Conservation (phyloP, 2,329 filamentous ascomycete genomes). For the Colletotrichum sp. region DNA sequence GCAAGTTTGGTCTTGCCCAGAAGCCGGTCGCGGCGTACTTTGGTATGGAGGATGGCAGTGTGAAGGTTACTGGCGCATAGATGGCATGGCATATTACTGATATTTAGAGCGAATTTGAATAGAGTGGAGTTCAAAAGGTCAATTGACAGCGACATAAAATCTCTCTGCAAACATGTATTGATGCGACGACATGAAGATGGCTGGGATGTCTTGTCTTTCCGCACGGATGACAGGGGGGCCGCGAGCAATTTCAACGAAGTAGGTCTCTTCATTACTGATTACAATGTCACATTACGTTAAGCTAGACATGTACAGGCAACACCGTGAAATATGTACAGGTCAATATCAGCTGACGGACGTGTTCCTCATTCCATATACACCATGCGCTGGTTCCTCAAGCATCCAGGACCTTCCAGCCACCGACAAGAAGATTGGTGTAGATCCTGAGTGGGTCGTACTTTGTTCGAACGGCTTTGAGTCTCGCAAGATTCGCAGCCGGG, state of each 20-base stretch:
- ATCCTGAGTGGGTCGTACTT: slow-evolving; percentile 18
- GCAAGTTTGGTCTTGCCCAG: slow-evolving; percentile 73
- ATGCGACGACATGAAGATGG: not conserved
- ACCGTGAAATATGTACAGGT: not conserved
- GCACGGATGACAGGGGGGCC: not conserved
- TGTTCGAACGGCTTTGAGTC: slow-evolving; percentile 10
- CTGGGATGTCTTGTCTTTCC: not conserved
- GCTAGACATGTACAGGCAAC: not conserved
- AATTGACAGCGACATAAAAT: not conserved
- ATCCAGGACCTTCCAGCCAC: slow-evolving; percentile 17
- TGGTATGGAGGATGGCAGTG: slow-evolving; percentile 80
- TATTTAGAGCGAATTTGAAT: not conserved
- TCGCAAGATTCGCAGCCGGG: slow-evolving; percentile 2
- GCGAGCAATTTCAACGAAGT: not conserved
- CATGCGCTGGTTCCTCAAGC: not conserved
- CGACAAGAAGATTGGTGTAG: slow-evolving; percentile 6
- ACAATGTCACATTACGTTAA: not conserved
- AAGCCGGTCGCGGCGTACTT: slow-evolving; percentile 96
- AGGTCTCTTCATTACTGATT: not conserved
- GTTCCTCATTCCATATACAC: not conserved
- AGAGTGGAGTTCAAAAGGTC: not conserved
- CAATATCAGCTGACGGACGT: too few species aligned
- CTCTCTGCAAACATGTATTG: not conserved
- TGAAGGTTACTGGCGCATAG: slow-evolving; percentile 49
- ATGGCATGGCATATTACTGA: not conserved